These are phyloP conservation scores for Ascocoryne sarcoides DNA, from an alignment of 2,329 filamentous ascomycete species.

Conservation along the genomic window DNA sequence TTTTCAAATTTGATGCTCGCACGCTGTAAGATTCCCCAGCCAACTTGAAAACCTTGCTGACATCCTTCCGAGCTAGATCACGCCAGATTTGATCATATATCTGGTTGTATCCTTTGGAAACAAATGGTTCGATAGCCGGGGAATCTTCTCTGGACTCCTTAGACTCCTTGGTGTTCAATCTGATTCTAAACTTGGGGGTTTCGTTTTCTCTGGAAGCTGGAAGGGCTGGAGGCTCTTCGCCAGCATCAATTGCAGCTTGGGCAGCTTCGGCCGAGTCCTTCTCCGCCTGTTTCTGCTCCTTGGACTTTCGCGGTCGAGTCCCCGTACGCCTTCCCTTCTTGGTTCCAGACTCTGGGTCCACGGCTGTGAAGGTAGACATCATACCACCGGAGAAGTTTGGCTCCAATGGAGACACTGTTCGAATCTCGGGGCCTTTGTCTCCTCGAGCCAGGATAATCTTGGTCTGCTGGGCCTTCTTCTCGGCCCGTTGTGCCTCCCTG, in stretches of 20 bases:
- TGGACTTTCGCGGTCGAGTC: conserved; percentile 80
- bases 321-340: conserved; percentile 42
- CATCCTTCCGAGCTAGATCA: conserved; percentile 86
- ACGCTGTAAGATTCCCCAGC: conserved; percentile 78
- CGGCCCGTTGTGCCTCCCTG: conserved; percentile 78
- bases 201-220: conserved; percentile 29
- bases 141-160: conserved; percentile 37
- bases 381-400: conserved; percentile 77
- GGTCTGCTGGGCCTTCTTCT: conserved; percentile 87
- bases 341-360: conserved; percentile 38
- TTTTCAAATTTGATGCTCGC: conserved; percentile 91
- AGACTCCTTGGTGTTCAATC: conserved; percentile 39
- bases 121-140: conserved; percentile 42
- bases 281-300: conserved; percentile 73
- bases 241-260: conserved; percentile 73
- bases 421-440: conserved; percentile 65
- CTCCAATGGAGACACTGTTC: conserved; percentile 60
- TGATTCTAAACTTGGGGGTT: conserved; percentile 54
- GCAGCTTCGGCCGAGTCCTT: conserved; percentile 79
- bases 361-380: conserved; percentile 71
- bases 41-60: conserved; percentile 84
- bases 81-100: conserved; percentile 98
- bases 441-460: conserved; percentile 81
- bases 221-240: conserved; percentile 57
- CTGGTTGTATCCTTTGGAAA: conserved; percentile 89